These are phyloP conservation scores for Boletus semigastroideus DNA, from an alignment of 1,284 basidiomycete genomes.

Conservation along the genomic window DNA sequence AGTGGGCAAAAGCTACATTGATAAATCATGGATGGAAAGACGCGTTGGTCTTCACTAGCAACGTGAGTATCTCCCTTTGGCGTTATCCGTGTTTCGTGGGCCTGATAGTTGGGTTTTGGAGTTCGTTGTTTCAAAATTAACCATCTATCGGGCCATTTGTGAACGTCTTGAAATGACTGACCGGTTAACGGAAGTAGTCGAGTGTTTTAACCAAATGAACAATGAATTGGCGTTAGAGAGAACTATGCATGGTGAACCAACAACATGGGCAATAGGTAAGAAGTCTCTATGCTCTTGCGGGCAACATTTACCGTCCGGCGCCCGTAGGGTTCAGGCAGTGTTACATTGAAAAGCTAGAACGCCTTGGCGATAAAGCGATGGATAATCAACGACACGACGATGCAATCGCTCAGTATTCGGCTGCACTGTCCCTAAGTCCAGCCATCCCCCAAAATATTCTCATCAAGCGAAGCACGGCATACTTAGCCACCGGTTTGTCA, in stretches of 20 bases:
- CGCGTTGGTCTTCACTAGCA: background rate
- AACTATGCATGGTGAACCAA: background rate
- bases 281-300: background rate
- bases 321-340: background rate
- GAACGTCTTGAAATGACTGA: background rate
- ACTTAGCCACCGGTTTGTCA: background rate
- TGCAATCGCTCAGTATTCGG: background rate
- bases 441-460: too few species aligned
- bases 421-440: too few species aligned
- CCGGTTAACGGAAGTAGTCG: background rate
- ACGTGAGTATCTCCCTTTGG: background rate
- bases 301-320: background rate
- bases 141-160: background rate
- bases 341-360: background rate
- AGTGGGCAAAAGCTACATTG: background rate
- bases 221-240: background rate
- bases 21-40: background rate
- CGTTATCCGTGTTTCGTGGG: too few species aligned
- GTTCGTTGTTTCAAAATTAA: background rate
- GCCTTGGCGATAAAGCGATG: background rate
- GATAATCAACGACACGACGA: background rate
- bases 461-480: background rate
- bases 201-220: background rate
- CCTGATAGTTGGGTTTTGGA: background rate
- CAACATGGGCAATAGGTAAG: background rate